Conservation (phyloP, 768 basidiomycete species). For the Naganishia onofrii region DNA sequence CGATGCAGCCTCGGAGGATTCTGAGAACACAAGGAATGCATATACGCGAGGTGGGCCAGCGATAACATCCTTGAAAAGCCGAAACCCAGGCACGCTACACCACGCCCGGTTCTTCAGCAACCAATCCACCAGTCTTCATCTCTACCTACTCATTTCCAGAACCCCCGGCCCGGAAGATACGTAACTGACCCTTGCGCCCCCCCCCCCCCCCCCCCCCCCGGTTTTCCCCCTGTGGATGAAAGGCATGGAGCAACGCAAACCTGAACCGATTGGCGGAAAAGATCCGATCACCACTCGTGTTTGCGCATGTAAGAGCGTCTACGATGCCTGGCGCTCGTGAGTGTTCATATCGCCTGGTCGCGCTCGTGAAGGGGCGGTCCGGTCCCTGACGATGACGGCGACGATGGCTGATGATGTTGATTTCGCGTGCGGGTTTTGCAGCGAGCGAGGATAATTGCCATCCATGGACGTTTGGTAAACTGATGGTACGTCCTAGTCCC, state of each 20-base stretch:
- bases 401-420: neutral
- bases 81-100: too few relatives aligned
- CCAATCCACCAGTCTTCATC: too few relatives aligned
- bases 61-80: too few relatives aligned
- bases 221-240: too few relatives aligned
- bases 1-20: too few relatives aligned
- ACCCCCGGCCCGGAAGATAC: too few relatives aligned
- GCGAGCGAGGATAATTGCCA: constrained; percentile 59
- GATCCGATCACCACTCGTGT: constrained; percentile 91
- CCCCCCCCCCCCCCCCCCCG: too few relatives aligned
- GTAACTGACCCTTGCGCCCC: neutral
- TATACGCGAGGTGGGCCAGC: too few relatives aligned
- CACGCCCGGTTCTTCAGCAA: too few relatives aligned
- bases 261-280: constrained; percentile 91
- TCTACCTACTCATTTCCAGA: too few relatives aligned
- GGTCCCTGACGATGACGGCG: neutral
- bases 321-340: constrained; percentile 58
- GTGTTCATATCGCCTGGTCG: constrained; percentile 14
- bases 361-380: too few relatives aligned
- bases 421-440: constrained; percentile 5
- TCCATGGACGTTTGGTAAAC: constrained; percentile 83
- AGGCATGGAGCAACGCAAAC: constrained; percentile 98
- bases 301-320: constrained; percentile 90
- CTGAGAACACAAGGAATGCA: too few relatives aligned
- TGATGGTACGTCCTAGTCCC: constrained; percentile 66